Evolutionary conservation across 2,329 filamentous ascomycete species (phyloP), one percentile per base, ranked within the genome.

Genomic region (Diaporthe citri): DNA sequence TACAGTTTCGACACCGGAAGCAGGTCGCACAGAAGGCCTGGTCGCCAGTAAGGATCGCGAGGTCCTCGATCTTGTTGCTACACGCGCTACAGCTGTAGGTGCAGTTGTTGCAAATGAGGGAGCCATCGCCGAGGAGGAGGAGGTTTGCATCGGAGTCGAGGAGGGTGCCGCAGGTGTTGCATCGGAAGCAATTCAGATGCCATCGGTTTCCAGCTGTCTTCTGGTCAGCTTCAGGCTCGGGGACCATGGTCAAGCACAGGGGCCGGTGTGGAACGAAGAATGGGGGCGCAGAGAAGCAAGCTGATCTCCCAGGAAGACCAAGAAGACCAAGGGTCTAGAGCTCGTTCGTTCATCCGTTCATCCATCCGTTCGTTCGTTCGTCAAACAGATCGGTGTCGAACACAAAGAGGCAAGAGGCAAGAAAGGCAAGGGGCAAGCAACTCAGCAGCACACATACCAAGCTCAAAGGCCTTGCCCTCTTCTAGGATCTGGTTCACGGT

Each of bases 141-240:
- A 99, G 93, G 85, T 98, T 98, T 80, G 97, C 97, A 83, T 99
- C 96, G 77, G 97, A 98, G 87, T 99, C 97, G 86, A 99, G 95
- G 74, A 98, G 92, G 76, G 96, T 98, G 81, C 92, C 92, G 88
- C 96, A 99, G 73, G 94, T 97, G 84, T 98, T 97, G 89, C 96
- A 98, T 83, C 96, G 94, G 87, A 99, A 99, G 88, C 97, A 99
- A 87, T 98, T 94, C 82, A 99, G 94, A 88, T 99, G 97, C 97
- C 96, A 98, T 90, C 96, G 91, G 84, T 97, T 97, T 77, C 96
- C 96, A 83, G 96, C 96, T 98, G 80, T 74, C 34, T 43, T 56
- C 71, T 67, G 56, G 74, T 81, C 74, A 82, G 72, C 75, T 36
- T 56, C 69, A 55, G 46, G 70, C 78, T 78, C 51, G 28, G 52